These are phyloP conservation scores for Adansonia grandidieri DNA, from an alignment of 441 rosid genomes.

Conservation along the genomic window DNA sequence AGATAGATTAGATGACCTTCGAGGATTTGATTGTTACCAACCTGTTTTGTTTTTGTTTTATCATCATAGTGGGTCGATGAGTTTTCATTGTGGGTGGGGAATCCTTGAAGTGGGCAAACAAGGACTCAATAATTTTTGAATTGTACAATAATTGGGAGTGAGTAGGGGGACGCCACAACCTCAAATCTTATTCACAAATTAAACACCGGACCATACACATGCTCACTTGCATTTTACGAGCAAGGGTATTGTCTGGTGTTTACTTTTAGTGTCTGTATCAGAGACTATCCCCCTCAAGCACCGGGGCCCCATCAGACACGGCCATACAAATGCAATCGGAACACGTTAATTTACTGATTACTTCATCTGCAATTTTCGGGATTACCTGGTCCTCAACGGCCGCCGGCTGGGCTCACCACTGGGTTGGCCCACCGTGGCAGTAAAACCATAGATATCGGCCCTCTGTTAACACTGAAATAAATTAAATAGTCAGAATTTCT, in stretches of 20 bases:
- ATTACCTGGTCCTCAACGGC: not conserved
- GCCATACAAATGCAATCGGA: no score
- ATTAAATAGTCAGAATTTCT: not conserved
- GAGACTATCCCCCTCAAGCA: not conserved
- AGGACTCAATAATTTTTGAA: not conserved
- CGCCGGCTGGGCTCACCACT: not conserved
- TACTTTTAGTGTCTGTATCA: not conserved
- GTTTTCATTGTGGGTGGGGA: no score
- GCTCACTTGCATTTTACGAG: no score
- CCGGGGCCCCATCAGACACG: no score
- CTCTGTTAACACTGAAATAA: not conserved
- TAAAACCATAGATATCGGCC: not conserved
- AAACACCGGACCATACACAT: no score
- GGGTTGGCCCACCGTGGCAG: not conserved
- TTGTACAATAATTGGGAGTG: constrained; percentile 7
- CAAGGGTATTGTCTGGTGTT: no score
- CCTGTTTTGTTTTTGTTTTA: no score
- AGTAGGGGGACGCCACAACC: constrained; percentile 5
- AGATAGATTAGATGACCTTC: no score
- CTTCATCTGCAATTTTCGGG: not conserved
- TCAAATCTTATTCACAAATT: not conserved
- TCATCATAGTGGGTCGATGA: no score
- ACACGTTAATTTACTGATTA: not conserved
- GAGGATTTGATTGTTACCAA: no score
- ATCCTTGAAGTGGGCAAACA: not conserved